Conservation (phyloP, 768 basidiomycete genomes). For the Pulveroboletus frians region DNA sequence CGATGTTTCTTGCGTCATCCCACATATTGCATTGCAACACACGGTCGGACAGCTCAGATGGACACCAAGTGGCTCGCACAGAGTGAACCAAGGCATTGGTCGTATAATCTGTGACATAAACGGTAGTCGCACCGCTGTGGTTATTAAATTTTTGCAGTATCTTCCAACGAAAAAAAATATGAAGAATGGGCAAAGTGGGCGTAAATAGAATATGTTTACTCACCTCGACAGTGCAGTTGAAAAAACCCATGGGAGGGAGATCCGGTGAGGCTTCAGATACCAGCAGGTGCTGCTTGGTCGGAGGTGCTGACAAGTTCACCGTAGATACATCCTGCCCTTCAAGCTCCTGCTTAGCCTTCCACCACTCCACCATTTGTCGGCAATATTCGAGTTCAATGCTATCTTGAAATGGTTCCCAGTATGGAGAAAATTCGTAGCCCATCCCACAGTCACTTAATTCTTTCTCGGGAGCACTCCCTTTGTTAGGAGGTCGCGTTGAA, state of each 20-base stretch:
- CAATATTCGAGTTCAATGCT: conserved; percentile 42
- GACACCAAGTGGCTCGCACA: conserved; percentile 44
- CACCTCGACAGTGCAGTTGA: conserved; percentile 63
- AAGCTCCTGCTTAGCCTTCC: conserved; percentile 32
- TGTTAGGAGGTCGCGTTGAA: conserved; percentile 35
- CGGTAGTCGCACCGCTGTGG: conserved; percentile 35
- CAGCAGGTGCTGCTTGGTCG: conserved; percentile 39
- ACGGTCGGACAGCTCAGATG: conserved; percentile 37
- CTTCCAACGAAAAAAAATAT: conserved; percentile 32
- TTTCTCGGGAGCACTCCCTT: conserved; percentile 34
- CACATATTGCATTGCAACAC: conserved; percentile 58
- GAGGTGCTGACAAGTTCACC: conserved; percentile 7
- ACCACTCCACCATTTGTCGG: conserved; percentile 45
- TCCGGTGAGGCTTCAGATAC: conserved; percentile 48
- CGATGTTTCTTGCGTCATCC: conserved; percentile 44
- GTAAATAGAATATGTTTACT: conserved; percentile 2
- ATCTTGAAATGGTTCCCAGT: conserved; percentile 35
- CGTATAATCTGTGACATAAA: conserved; percentile 70
- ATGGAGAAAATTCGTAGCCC: conserved; percentile 41
- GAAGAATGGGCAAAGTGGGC: not conserved
- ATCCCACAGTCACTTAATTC: conserved; percentile 30
- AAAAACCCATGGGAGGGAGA: conserved; percentile 44
- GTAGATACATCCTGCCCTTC: conserved; percentile 16
- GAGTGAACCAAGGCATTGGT: conserved; percentile 32
- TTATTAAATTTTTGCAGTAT: conserved; percentile 42